Percentiles rank a stretch among this genome's conserved stretches.
Conservation (phyloP, 768 basidiomycete species). For the Asterophora parasitica region DNA sequence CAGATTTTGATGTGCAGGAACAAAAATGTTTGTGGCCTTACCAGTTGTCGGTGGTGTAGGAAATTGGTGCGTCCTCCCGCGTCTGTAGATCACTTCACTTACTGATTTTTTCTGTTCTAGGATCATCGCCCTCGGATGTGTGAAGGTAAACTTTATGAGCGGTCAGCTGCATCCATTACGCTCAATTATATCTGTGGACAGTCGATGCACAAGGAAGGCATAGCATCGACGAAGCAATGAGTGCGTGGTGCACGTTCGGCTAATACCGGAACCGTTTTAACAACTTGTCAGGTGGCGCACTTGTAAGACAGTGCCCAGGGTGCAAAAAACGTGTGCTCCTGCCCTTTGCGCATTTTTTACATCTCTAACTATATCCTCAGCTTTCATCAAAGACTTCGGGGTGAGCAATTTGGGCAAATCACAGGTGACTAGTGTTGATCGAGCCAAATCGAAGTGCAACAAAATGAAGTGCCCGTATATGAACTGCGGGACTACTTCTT, state of each 20-base stretch:
- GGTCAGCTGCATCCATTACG: not conserved
- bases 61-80: slow-evolving; percentile 44
- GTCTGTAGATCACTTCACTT: too few species aligned
- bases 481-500: slow-evolving; percentile 67
- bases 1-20: slow-evolving; percentile 54
- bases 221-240: slow-evolving; percentile 90
- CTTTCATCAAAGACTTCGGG: slow-evolving; percentile 76
- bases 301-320: slow-evolving; percentile 86
- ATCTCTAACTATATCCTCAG: slow-evolving; percentile 27
- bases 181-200: not conserved
- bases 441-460: slow-evolving; percentile 61
- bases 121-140: slow-evolving; percentile 82
- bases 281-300: slow-evolving; percentile 52
- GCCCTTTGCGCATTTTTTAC: not conserved
- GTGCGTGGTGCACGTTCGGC: slow-evolving; percentile 32
- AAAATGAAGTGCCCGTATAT: slow-evolving; percentile 74
- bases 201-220: slow-evolving; percentile 51
- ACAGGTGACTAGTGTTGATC: not conserved
- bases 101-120: slow-evolving; percentile 24
- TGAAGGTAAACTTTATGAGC: slow-evolving; percentile 41
- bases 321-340: slow-evolving; percentile 64
- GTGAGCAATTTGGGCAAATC: slow-evolving; percentile 37
- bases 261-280: slow-evolving; percentile 2
- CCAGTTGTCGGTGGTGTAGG: slow-evolving; percentile 79
- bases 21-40: slow-evolving; percentile 63